These are phyloP conservation scores for Fusarium chuoi DNA, from an alignment of 2,329 filamentous ascomycete species.

Conservation along the genomic window DNA sequence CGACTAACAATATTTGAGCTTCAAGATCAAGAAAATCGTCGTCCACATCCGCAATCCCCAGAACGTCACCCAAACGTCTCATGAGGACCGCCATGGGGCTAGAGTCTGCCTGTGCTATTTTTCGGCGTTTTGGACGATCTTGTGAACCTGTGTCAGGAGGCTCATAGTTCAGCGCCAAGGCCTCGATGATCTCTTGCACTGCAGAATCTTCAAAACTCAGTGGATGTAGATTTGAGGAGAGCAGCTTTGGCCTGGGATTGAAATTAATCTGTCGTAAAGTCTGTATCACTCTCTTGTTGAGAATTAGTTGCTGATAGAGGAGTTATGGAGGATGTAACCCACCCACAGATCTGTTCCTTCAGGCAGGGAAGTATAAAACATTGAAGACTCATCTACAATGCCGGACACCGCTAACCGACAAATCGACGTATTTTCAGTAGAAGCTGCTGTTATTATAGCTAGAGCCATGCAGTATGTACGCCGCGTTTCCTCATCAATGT, in stretches of 20 bases:
- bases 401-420: slow-evolving; percentile 56
- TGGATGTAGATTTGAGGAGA: slow-evolving; percentile 42
- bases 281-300: slow-evolving; percentile 44
- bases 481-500: slow-evolving; percentile 45
- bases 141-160: slow-evolving; percentile 35
- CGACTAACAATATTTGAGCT: slow-evolving; percentile 59
- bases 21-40: slow-evolving; percentile 46
- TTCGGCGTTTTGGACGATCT: slow-evolving; percentile 46
- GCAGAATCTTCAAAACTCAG: slow-evolving; percentile 45
- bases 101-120: slow-evolving; percentile 32
- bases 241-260: slow-evolving; percentile 22
- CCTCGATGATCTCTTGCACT: slow-evolving; percentile 45
- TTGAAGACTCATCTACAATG: slow-evolving; percentile 55
- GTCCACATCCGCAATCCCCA: slow-evolving; percentile 42
- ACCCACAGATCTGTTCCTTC: slow-evolving; percentile 57
- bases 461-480: slow-evolving; percentile 53
- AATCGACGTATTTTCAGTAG: slow-evolving; percentile 48
- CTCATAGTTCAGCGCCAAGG: slow-evolving; percentile 43
- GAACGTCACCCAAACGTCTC: slow-evolving; percentile 42
- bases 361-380: slow-evolving; percentile 47
- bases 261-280: slow-evolving; percentile 45
- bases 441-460: slow-evolving; percentile 51
- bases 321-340: slow-evolving; percentile 24
- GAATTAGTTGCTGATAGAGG: slow-evolving; percentile 33
- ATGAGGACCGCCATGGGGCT: slow-evolving; percentile 36